Evolutionary conservation across 306 rosid genomes (phyloP).

Genomic region (Lupinus albus): DNA sequence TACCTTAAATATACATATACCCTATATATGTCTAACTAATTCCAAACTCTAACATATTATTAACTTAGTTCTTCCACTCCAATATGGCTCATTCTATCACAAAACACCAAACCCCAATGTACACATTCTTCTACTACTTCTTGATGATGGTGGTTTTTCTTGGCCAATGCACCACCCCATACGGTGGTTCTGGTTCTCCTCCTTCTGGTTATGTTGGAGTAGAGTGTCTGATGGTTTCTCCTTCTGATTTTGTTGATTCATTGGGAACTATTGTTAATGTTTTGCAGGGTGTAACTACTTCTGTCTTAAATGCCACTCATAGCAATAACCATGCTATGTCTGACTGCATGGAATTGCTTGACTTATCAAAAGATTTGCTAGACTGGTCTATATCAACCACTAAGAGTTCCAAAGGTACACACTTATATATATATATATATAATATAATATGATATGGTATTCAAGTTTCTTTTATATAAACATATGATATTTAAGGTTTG

Average conservation of each 20-base stretch:
- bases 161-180: constrained; percentile 10
- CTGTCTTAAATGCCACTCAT: constrained; percentile 41
- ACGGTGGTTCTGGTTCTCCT: neutral
- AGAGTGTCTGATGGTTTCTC: constrained; percentile 45
- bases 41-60: neutral
- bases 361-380: constrained; percentile 55
- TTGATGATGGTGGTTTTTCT: constrained; percentile 22
- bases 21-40: neutral
- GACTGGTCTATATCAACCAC: constrained; percentile 61
- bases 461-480: too few relatives aligned
- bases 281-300: constrained; percentile 46
- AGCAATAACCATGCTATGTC: constrained; percentile 51
- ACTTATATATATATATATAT: too few relatives aligned
- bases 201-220: neutral
- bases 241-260: constrained; percentile 49
- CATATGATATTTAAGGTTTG: too few relatives aligned
- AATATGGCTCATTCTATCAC: constrained; percentile 35
- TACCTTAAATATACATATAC: constrained; percentile 33
- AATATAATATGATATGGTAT: too few relatives aligned
- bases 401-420: constrained; percentile 56
- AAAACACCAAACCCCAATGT: constrained; percentile 1
- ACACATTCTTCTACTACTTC: neutral
- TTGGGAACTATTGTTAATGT: constrained; percentile 33
- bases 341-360: constrained; percentile 72
- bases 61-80: neutral